phyloP scores from a whole-genome alignment of 2,329 filamentous ascomycete genomes.

The Falciphora oryzae region DNA sequence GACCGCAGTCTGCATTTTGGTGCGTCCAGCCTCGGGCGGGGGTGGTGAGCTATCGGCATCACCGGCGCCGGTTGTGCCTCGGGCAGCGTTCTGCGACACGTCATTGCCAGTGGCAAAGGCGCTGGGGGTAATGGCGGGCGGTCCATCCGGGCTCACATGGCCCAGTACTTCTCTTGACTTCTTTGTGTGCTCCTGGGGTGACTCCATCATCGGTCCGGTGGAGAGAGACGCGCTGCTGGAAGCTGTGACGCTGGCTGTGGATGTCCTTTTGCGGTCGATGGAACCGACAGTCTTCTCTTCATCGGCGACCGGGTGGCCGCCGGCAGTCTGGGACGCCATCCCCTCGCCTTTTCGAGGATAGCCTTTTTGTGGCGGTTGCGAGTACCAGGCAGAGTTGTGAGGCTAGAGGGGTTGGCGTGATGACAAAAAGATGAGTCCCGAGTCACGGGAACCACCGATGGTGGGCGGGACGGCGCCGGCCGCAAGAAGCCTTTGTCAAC shows the following conservation, averaged over 20 bases:
- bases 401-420: no score
- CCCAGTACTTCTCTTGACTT: background rate
- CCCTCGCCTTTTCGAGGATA: background rate
- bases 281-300: background rate
- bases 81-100: background rate
- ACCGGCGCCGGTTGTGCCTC: background rate
- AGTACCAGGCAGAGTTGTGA: no score
- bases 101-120: background rate
- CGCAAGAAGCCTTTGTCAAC: background rate
- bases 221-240: background rate
- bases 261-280: background rate
- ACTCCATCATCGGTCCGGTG: background rate
- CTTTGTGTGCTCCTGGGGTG: background rate
- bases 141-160: background rate
- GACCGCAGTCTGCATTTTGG: constrained; percentile 24
- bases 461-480: background rate
- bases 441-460: background rate
- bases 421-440: background rate
- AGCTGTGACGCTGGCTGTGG: background rate
- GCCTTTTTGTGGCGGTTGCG: background rate
- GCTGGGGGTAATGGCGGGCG: background rate
- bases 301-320: background rate
- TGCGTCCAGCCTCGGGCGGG: constrained; percentile 24
- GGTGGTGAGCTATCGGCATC: background rate
- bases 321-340: background rate